Evolutionary conservation across 2,329 filamentous ascomycete genomes (phyloP), one percentile per base, ranked within the genome.

Genomic region (Teratosphaeria nubilosa): DNA sequence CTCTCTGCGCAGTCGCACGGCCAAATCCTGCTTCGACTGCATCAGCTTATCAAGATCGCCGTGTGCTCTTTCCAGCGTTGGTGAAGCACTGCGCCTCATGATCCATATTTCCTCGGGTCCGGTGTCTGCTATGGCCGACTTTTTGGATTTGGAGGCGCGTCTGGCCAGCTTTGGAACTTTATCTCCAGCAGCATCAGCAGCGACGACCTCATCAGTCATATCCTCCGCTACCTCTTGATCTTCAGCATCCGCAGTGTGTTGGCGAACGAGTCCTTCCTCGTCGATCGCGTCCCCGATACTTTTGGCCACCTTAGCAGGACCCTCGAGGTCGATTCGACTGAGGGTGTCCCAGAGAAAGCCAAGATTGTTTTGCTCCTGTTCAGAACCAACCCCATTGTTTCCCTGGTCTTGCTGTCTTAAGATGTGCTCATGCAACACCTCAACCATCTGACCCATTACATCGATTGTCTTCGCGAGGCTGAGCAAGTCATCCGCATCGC

Each of bases 401-500:
- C 66, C 61, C 4, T 69, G 62, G 4, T 73, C 60, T 24, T 67
- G 61, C 6, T 70, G 61, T 4, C 60, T 48, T 4, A 66, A n/a
- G 54, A 69, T 64, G 62, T 72, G 64, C n/a, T 65, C 62, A 48
- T 70, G 65, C 14, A 79, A 59, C 11, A 83, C 72, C 30, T 70
- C 66, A 1, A 82, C 77, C 51, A 95, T 85, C 20, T 86, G 81
- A 57, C 83, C 80, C 4, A 89, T 91, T 5, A 88, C 85, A 55
- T 82, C 74, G 60, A 97, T 88, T 0, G 94, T 96, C 64, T 82
- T 86, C 1, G 90, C 89, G 14, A 99, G 78, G 54, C 85, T 87
- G 51, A 97, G 78, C 41, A 99, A 80, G 72, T 97, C 94, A 69
- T 97, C 92, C 1, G 92, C 82, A 67, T 95, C 88, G n/a, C 92